Conservation (phyloP, 768 basidiomycete genomes). For the Suillus sp. region DNA sequence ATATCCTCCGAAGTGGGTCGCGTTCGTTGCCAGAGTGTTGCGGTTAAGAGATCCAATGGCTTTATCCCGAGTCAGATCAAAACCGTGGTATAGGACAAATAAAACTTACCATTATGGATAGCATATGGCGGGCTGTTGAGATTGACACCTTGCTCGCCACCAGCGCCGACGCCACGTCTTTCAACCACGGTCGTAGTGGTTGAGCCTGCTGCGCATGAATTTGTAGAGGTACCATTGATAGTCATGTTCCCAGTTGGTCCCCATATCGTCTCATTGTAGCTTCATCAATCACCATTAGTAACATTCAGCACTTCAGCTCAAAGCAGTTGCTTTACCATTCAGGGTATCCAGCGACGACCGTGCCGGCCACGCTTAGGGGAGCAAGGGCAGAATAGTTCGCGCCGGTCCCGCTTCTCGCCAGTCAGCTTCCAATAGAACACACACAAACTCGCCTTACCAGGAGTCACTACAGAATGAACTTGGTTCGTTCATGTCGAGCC, state of each 20-base stretch:
- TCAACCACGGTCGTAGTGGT: conserved; percentile 22
- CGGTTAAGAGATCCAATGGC: conserved; percentile 54
- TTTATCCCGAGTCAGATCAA: conserved; percentile 26
- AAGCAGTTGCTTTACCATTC: conserved; percentile 53
- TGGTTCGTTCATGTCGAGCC: conserved; percentile 72
- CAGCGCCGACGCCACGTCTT: conserved; percentile 54
- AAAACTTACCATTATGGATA: conserved; percentile 64
- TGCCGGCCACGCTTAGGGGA: conserved; percentile 54
- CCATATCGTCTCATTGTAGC: conserved; percentile 62
- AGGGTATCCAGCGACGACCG: conserved; percentile 58
- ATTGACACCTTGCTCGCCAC: conserved; percentile 47
- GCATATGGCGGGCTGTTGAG: conserved; percentile 65
- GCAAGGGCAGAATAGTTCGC: conserved; percentile 58
- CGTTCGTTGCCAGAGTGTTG: conserved; percentile 68
- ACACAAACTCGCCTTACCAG: conserved; percentile 38
- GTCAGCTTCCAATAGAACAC: conserved; percentile 5
- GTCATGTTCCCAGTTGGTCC: conserved; percentile 78
- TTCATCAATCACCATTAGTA: conserved; percentile 22
- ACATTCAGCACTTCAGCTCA: background rate
- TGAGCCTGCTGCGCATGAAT: conserved; percentile 31
- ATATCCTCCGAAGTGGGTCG: conserved; percentile 64
- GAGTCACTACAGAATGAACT: conserved; percentile 67
- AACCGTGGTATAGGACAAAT: background rate
- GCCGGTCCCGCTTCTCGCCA: conserved; percentile 44
- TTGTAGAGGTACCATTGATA: conserved; percentile 65